Percentiles rank a stretch among this genome's conserved stretches.
phyloP scores from a whole-genome alignment of 345 rosid genomes.

The Citrus unshiu region DNA sequence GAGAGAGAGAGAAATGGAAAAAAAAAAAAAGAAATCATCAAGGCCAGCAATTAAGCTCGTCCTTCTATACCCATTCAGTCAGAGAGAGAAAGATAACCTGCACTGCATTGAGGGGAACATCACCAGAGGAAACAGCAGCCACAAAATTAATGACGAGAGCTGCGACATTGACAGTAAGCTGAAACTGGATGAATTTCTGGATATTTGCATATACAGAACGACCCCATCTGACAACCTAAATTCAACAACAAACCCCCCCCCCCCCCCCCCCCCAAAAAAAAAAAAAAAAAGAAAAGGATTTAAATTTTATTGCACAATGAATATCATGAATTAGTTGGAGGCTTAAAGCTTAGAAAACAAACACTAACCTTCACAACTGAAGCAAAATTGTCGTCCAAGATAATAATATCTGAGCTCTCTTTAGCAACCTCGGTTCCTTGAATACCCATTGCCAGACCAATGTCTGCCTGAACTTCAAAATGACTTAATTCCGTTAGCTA shows the following conservation, averaged over 20 bases:
- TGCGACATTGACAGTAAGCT: slow-evolving; percentile 94
- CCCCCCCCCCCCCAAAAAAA: too few relatives aligned
- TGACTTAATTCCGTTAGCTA: not conserved
- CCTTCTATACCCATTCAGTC: too few relatives aligned
- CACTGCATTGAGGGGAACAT: slow-evolving; percentile 95
- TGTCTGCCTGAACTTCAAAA: slow-evolving; percentile 72
- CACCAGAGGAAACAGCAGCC: slow-evolving; percentile 90
- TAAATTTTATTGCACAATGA: not conserved
- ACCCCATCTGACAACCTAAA: slow-evolving; percentile 96
- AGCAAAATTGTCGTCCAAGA: slow-evolving; percentile 88
- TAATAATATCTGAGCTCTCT: slow-evolving; percentile 96
- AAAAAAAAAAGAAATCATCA: not conserved
- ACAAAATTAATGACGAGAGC: slow-evolving; percentile 91
- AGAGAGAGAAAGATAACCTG: slow-evolving; percentile 50
- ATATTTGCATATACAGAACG: slow-evolving; percentile 98
- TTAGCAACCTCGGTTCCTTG: slow-evolving; percentile 99
- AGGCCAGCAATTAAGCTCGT: too few relatives aligned
- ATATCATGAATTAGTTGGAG: not conserved
- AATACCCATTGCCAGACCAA: slow-evolving; percentile 98
- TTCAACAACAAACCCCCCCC: not conserved
- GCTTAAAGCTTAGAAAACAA: not conserved
- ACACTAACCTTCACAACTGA: slow-evolving; percentile 87
- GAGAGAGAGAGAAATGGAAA: not conserved
- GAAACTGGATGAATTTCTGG: slow-evolving; percentile 98
- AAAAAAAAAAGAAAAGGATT: not conserved